phyloP scores from a whole-genome alignment of 768 basidiomycete species.

The Lactarius hengduanensis region DNA sequence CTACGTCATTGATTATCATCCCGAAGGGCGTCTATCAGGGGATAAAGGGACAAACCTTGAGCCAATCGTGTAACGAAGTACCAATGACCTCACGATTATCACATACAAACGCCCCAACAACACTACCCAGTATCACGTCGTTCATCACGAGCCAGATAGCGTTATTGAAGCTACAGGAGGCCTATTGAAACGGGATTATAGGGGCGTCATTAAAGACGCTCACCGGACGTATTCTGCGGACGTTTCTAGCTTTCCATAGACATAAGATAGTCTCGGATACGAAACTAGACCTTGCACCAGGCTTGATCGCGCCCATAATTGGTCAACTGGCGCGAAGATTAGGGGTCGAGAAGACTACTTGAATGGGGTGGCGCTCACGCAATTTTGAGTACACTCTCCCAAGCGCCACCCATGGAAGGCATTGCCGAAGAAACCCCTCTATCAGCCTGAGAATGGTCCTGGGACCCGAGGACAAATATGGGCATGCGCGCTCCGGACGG shows the following conservation, averaged over 20 bases:
- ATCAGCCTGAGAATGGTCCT: constrained; percentile 7
- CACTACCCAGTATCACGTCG: constrained; percentile 82
- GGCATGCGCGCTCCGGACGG: constrained; percentile 9
- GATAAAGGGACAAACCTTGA: constrained; percentile 4
- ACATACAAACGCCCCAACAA: constrained; percentile 65
- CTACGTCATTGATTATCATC: constrained; percentile 31
- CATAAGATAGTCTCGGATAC: constrained; percentile 26
- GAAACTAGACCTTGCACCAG: constrained; percentile 19
- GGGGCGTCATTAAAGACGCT: constrained; percentile 12
- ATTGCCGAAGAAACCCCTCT: constrained; percentile 4
- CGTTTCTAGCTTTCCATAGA: constrained; percentile 28
- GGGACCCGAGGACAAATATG: constrained; percentile 8
- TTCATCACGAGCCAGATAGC: constrained; percentile 89
- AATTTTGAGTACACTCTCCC: constrained; percentile 7
- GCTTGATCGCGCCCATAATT: constrained; percentile 22
- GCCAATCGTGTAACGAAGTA: constrained; percentile 30
- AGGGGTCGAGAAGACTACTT: background rate
- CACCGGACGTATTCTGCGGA: constrained; percentile 28
- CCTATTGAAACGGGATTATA: background rate
- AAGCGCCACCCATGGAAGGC: constrained; percentile 8
- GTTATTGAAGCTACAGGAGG: constrained; percentile 73
- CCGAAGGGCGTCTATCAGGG: background rate
- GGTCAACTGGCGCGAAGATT: constrained; percentile 19
- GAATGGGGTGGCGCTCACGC: constrained; percentile 7
- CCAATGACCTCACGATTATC: constrained; percentile 60